Conservation (phyloP, 148 eudicot species). For the Rhododendron simsii region DNA sequence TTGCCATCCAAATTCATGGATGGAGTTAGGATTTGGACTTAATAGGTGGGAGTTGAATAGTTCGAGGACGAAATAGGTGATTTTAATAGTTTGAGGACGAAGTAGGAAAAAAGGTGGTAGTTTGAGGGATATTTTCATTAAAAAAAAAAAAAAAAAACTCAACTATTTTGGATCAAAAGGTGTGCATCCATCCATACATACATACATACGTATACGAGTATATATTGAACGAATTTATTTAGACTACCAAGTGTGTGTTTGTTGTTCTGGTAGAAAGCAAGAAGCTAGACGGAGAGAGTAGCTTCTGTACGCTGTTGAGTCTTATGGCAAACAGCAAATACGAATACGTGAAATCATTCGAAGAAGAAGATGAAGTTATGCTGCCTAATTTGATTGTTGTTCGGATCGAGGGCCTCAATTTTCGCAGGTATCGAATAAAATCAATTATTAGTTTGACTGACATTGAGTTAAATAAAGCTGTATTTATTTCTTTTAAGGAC, state of each 20-base stretch:
- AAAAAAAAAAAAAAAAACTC: no score
- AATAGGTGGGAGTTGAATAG: no score
- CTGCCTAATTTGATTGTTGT: slow-evolving; percentile 55
- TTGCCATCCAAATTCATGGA: no score
- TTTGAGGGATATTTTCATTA: no score
- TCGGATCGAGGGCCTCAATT: slow-evolving; percentile 52
- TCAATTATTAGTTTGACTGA: background rate
- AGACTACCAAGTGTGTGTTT: background rate
- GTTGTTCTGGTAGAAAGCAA: background rate
- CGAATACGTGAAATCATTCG: slow-evolving; percentile 77
- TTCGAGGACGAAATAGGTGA: no score
- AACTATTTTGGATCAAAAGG: no score
- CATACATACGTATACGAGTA: background rate
- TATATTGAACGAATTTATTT: background rate
- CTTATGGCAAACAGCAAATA: slow-evolving; percentile 93
- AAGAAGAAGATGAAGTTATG: slow-evolving; percentile 62
- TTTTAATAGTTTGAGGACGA: no score
- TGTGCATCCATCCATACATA: no score
- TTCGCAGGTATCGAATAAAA: slow-evolving; percentile 36
- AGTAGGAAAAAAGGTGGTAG: no score
- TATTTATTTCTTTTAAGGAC: background rate
- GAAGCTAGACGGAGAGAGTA: background rate
- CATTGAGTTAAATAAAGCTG: background rate
- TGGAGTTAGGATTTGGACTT: no score
- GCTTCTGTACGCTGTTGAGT: background rate